These are phyloP conservation scores for Bacidia gigantensis DNA, from an alignment of 495 filamentous ascomycete genomes.

Conservation along the genomic window DNA sequence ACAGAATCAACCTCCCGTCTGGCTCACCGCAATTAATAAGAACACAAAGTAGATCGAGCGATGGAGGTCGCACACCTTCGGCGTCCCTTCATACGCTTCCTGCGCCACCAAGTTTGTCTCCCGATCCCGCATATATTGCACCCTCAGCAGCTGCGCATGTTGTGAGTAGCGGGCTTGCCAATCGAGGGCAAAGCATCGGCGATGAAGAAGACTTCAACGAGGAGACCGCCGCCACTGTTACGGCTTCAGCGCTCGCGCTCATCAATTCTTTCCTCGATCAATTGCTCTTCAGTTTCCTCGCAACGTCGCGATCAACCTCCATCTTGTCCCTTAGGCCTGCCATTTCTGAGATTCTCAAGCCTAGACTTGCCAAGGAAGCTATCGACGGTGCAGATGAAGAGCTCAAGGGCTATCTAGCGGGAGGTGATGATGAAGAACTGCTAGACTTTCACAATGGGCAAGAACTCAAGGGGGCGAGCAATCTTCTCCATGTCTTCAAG, in stretches of 20 bases:
- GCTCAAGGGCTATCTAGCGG: slow-evolving; percentile 72
- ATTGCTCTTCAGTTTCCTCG: slow-evolving; percentile 76
- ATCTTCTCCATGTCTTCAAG: slow-evolving; percentile 81
- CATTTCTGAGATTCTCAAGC: slow-evolving; percentile 75
- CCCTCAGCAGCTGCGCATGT: slow-evolving; percentile 81
- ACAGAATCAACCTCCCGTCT: slow-evolving; percentile 8
- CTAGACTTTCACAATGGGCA: slow-evolving; percentile 39
- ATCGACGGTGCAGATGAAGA: slow-evolving; percentile 84
- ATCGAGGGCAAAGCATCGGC: slow-evolving; percentile 49
- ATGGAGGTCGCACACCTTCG: slow-evolving; percentile 14
- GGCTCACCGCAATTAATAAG: slow-evolving; percentile 5
- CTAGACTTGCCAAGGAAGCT: slow-evolving; percentile 74
- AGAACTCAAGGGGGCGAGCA: slow-evolving; percentile 50
- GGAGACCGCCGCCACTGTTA: slow-evolving; percentile 47
- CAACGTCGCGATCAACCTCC: slow-evolving; percentile 66
- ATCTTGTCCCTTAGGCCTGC: slow-evolving; percentile 67
- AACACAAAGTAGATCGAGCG: slow-evolving; percentile 20
- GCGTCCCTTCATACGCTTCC: slow-evolving; percentile 34
- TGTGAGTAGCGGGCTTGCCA: slow-evolving; percentile 74
- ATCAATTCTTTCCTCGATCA: slow-evolving; percentile 93
- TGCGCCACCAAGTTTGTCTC: slow-evolving; percentile 55
- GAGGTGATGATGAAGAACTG: slow-evolving; percentile 52
- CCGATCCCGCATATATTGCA: slow-evolving; percentile 79
- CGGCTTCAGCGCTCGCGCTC: slow-evolving; percentile 57
- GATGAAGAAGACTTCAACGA: slow-evolving; percentile 49